Evolutionary conservation across 495 filamentous ascomycete species (phyloP), one percentile per base, ranked within the genome.

Genomic region (Hapsidospora chrysogenum): DNA sequence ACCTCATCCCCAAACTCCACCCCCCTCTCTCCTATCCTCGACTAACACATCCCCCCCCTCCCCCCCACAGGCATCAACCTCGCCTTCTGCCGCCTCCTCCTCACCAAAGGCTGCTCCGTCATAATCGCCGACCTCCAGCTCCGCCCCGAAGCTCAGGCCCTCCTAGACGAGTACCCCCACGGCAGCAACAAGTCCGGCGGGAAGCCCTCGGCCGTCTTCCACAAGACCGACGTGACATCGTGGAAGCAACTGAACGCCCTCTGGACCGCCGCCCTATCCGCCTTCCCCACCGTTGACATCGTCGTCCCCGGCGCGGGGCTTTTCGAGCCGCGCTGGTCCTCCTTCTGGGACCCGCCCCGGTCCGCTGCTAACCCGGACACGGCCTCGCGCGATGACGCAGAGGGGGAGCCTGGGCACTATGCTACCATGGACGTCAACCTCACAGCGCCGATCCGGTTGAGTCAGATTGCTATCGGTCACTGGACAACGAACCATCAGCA

Each of bases 241-340:
- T 81, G 76, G 76, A 29, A 43, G 4, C 61, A 79, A 18, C 61
- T 81, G 2, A 57, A 67, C 32, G 46, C 51, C 11, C 66, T 77
- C 58, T 78, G 79, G 31, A 52, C 63, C 14, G 56, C 61, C 1
- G 67, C 66, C 0, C 56, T 63, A 33, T 48, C 49, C 37, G 61
- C 67, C 29, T 76, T 79, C 39, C 68, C 66, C 5, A 60, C 62
- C 18, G 46, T 72, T 6, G 75, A 80, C 41, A 69, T 81, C 36
- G 72, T 80, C 29, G 75, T 72, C 43, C 73, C 74, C 2, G 76
- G 76, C 9, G 76, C 76, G 13, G 76, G 76, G 5, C 51, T 80
- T 35, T 80, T 62, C 49, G 76, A 81, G 45, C 74, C 74, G 52
- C 58, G 65, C 42, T 79, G 68, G 61, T 70, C 57, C 40, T 72